Base-by-base conservation (phyloP, 192 early-diverging fungal species). In the Entrophospora sp. region DNA sequence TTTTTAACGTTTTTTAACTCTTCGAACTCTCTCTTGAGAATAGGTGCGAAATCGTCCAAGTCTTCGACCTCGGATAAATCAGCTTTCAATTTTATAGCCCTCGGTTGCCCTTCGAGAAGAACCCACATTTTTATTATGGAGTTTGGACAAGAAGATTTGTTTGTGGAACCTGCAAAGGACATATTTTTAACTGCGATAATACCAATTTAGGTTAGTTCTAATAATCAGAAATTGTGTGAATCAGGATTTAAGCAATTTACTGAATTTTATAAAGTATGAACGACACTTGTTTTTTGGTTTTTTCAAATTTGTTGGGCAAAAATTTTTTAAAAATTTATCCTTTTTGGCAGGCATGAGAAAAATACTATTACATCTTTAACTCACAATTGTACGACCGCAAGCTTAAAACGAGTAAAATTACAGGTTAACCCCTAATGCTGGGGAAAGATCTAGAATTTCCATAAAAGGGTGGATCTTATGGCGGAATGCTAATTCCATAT, bases 91-190 rank as follows among this genome's bases (percentile, higher is more conserved):
- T 62, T 48, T 31, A 9, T 25, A 30, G 31, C 13, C 5, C 22
- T 24, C 31, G 6, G 24, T 46, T 20, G 0, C 1, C 42, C 60
- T 24, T 62, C 60, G 7, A 62, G 42, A 32, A 32, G 40, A 27
- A 62, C 42, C 60, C 43, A 62, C 27, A 62, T 62, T 36, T 36
- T 59, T 59, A 59, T 59, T 59, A 38, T 22, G n/a, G 20, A 40
- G 34, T 36, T 38, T 36, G 28, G n/a, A 27, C n/a, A 27, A 27
- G 46, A 18, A 7, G n/a, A n/a, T n/a, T 20, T 49, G 3, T 49
- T 8, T 52, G 28, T 8, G 18, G 10, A n/a, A 37, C 25, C 7
- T 36, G 18, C 25, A 28, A 30, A 30, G 10, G 28, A 53, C 51
- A 53, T 53, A 16, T 53, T 53, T 53, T 53, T 30, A 8, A 53